These are phyloP conservation scores for Isabelozyma pseudorhagii DNA, from an alignment of 805 yeast genomes.

Conservation along the genomic window DNA sequence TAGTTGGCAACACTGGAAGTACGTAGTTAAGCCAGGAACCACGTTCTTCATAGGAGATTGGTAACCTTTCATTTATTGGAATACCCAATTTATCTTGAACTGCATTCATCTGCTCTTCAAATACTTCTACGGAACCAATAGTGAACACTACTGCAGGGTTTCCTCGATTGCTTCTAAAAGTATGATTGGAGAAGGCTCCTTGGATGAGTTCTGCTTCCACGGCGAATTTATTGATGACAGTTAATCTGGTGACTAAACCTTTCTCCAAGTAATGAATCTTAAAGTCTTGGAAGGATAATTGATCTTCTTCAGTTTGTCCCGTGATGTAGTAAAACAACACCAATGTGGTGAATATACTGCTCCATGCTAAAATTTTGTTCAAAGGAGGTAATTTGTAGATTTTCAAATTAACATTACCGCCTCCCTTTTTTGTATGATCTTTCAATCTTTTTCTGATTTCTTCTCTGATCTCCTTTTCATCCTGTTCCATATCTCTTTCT, in stretches of 20 bases:
- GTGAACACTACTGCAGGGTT: constrained; percentile 63
- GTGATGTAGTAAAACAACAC: constrained; percentile 1
- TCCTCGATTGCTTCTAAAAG: constrained; percentile 35
- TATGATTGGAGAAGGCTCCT: constrained; percentile 40
- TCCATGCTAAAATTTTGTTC: constrained; percentile 8
- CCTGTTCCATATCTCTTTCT: constrained; percentile 14
- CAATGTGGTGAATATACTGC: constrained; percentile 2
- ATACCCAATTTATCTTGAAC: constrained; percentile 70
- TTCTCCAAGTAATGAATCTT: constrained; percentile 72
- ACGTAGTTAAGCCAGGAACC: constrained; percentile 61
- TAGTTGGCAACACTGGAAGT: constrained; percentile 76
- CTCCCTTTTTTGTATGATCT: constrained; percentile 24
- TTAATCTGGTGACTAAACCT: constrained; percentile 71
- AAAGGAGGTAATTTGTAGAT: constrained; percentile 16
- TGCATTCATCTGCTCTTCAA: constrained; percentile 77
- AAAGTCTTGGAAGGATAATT: constrained; percentile 74
- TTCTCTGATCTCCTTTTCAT: constrained; percentile 32
- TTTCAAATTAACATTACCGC: constrained; percentile 25
- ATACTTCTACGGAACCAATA: constrained; percentile 81
- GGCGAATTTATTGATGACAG: constrained; percentile 66
- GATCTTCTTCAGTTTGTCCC: constrained; percentile 17
- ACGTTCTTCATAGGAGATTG: constrained; percentile 70
- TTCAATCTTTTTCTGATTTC: constrained; percentile 29
- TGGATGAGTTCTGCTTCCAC: constrained; percentile 66
- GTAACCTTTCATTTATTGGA: constrained; percentile 68